These are phyloP conservation scores for Mikania micrantha DNA, from an alignment of 129 eudicot genomes.

Conservation along the genomic window DNA sequence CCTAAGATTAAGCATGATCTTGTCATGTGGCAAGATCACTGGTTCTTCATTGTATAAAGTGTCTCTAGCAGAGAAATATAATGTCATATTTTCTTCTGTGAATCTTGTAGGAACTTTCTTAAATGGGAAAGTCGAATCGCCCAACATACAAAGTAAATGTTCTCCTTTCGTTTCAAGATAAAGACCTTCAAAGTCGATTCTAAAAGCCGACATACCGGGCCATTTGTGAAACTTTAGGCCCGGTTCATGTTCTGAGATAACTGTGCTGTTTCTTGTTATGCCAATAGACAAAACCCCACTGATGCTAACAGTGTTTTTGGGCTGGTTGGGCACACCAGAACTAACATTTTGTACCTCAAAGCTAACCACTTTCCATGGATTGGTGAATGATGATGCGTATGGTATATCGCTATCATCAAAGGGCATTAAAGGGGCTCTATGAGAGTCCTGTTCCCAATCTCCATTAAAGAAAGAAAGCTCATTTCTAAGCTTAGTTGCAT, in stretches of 20 bases:
- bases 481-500: constrained; percentile 5
- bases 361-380: constrained; percentile 30
- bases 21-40: constrained; percentile 15
- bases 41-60: constrained; percentile 13
- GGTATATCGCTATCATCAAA: constrained; percentile 36
- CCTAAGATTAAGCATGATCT: constrained; percentile 25
- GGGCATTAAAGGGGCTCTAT: constrained; percentile 38
- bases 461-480: constrained; percentile 41
- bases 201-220: constrained; percentile 38
- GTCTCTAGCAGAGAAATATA: constrained; percentile 1
- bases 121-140: constrained; percentile 34
- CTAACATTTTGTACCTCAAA: constrained; percentile 26
- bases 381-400: background rate
- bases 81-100: constrained; percentile 10
- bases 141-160: constrained; percentile 35
- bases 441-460: constrained; percentile 38
- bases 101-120: constrained; percentile 16
- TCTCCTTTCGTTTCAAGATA: constrained; percentile 29
- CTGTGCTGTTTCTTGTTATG: constrained; percentile 28
- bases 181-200: constrained; percentile 37
- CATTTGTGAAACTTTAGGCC: constrained; percentile 8
- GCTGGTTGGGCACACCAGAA: constrained; percentile 10
- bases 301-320: constrained; percentile 20
- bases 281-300: constrained; percentile 34
- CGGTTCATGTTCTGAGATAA: constrained; percentile 17